Evolutionary conservation across 2,329 filamentous ascomycete species (phyloP).

Genomic region (Aureobasidium uvarum): DNA sequence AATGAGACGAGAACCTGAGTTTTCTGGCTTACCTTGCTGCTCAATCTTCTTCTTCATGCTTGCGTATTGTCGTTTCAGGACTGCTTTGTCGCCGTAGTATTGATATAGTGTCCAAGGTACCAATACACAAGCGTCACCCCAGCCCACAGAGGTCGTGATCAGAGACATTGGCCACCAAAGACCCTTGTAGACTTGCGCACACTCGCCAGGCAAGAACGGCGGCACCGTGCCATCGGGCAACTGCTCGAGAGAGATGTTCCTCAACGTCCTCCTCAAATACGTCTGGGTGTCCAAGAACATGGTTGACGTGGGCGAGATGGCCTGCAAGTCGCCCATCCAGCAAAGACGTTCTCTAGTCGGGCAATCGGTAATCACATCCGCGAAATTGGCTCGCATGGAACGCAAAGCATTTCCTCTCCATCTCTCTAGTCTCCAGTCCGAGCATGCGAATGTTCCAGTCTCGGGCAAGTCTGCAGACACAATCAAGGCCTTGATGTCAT

Average conservation of each 20-base stretch:
- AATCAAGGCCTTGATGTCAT: constrained; percentile 13
- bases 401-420: constrained; percentile 17
- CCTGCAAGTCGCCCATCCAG: constrained; percentile 23
- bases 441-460: constrained; percentile 14
- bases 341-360: constrained; percentile 15
- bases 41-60: constrained; percentile 20
- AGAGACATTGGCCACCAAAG: constrained; percentile 13
- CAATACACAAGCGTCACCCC: constrained; percentile 23
- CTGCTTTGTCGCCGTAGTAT: constrained; percentile 18
- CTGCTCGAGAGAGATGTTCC: constrained; percentile 14
- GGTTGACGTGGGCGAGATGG: constrained; percentile 13
- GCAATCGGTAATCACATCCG: constrained; percentile 19
- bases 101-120: constrained; percentile 19
- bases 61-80: constrained; percentile 15
- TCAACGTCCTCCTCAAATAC: not conserved
- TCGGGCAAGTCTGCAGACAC: constrained; percentile 11
- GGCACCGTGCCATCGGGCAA: constrained; percentile 15
- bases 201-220: constrained; percentile 19
- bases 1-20: too few species aligned
- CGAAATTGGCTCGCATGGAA: constrained; percentile 17
- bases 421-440: constrained; percentile 22
- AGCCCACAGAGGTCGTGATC: constrained; percentile 9
- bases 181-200: constrained; percentile 17
- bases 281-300: constrained; percentile 24
- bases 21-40: constrained; percentile 1